A percentile compares a stretch with the other conserved stretches of the same genome.
Evolutionary conservation across 495 filamentous ascomycete genomes (phyloP).

Genomic region (Pseudomonodictys pantanalensis): DNA sequence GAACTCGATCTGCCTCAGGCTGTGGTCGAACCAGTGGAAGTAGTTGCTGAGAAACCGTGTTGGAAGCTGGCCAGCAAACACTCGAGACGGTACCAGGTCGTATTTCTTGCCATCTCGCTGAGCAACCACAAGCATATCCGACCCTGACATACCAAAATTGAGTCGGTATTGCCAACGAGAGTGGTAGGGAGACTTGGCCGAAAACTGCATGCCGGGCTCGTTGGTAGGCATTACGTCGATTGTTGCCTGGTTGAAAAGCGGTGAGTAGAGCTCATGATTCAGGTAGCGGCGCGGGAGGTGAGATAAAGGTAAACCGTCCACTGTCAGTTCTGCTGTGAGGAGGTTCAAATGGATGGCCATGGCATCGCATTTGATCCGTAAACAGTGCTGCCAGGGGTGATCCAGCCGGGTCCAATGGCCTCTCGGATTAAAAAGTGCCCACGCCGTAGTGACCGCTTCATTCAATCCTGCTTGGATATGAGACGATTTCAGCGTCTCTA

Average conservation of each 20-base stretch:
- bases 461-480: constrained; percentile 4
- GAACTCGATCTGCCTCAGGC: constrained; percentile 49
- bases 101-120: constrained; percentile 17
- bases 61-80: constrained; percentile 50
- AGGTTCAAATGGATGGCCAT: constrained; percentile 52
- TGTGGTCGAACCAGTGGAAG: constrained; percentile 59
- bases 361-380: constrained; percentile 28
- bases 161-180: constrained; percentile 41
- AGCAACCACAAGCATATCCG: constrained; percentile 36
- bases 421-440: constrained; percentile 23
- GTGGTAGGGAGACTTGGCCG: constrained; percentile 35
- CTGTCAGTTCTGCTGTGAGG: constrained; percentile 54
- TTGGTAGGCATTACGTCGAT: constrained; percentile 47
- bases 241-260: constrained; percentile 46
- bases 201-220: constrained; percentile 48
- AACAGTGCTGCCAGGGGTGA: constrained; percentile 35
- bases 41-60: constrained; percentile 46
- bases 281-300: constrained; percentile 51
- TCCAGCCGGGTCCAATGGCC: constrained; percentile 12
- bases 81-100: constrained; percentile 48
- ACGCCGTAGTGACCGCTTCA: constrained; percentile 13
- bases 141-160: constrained; percentile 43
- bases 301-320: constrained; percentile 53
- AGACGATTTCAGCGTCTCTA: background rate
- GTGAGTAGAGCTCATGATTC: constrained; percentile 42